Evolutionary conservation across 352 stramenopile species (phyloP).

Genomic region (Peronosclerospora sorghi): DNA sequence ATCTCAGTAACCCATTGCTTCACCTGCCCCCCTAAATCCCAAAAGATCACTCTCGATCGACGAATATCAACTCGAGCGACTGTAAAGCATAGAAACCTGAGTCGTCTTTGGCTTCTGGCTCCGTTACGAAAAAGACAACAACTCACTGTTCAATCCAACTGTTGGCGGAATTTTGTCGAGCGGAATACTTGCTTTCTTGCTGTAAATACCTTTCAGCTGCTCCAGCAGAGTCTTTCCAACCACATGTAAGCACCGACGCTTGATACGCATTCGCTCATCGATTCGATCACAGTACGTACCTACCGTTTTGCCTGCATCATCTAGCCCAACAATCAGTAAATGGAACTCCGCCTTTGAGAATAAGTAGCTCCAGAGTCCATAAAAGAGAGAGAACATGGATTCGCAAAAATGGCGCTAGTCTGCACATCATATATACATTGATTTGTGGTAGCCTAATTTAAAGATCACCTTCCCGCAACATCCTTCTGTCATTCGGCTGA

Average conservation of each 20-base stretch:
- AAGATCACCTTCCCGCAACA: no score
- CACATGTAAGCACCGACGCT: not conserved
- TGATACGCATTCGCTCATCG: not conserved
- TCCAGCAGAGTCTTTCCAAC: slow-evolving; percentile 75
- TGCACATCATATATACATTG: not conserved
- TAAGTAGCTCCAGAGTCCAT: slow-evolving; percentile 72
- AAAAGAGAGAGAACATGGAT: slow-evolving; percentile 82
- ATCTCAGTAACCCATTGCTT: not conserved
- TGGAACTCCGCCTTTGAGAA: slow-evolving; percentile 85
- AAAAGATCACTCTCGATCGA: slow-evolving; percentile 84
- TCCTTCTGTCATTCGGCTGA: no score
- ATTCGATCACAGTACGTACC: slow-evolving; percentile 19
- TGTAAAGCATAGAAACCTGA: slow-evolving; percentile 11
- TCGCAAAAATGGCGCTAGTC: not conserved
- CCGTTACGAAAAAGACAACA: no score
- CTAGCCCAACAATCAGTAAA: slow-evolving; percentile 86
- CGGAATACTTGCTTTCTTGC: slow-evolving; percentile 81
- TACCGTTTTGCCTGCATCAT: slow-evolving; percentile 89
- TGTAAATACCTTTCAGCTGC: slow-evolving; percentile 85
- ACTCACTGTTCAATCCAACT: slow-evolving; percentile 83
- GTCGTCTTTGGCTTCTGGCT: not conserved
- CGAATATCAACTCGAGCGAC: slow-evolving; percentile 76
- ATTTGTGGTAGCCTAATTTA: not conserved
- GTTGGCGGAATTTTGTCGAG: slow-evolving; percentile 88
- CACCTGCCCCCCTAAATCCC: slow-evolving; percentile 86